Percentiles rank a stretch among this genome's conserved stretches.
phyloP scores from a whole-genome alignment of 2,329 filamentous ascomycete genomes.

The Beauveria sp. region DNA sequence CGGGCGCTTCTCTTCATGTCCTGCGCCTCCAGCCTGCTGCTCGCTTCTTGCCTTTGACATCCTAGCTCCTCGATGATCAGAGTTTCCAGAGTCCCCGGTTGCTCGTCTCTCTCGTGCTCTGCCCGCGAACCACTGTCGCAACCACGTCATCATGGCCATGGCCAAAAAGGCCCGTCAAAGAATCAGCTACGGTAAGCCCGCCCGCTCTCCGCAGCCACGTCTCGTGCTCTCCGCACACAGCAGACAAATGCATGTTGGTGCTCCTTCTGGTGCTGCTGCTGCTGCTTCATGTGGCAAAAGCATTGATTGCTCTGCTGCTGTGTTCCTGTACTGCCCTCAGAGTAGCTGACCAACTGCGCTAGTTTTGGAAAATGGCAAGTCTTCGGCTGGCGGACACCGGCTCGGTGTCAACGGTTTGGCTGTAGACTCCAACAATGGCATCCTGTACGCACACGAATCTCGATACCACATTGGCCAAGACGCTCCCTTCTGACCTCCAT shows the following conservation, averaged over 20 bases:
- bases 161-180: slow-evolving; percentile 62
- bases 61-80: not conserved
- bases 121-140: not conserved
- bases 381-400: slow-evolving; percentile 69
- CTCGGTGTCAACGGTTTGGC: slow-evolving; percentile 92
- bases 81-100: not conserved
- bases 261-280: not conserved
- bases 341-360: slow-evolving; percentile 13
- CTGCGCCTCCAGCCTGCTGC: not conserved
- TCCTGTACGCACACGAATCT: slow-evolving; percentile 57
- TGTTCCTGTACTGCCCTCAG: not conserved
- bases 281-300: not conserved
- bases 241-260: not conserved
- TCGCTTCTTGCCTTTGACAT: not conserved
- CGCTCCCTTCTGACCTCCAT: slow-evolving; percentile 4
- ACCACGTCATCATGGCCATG: slow-evolving; percentile 32
- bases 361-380: slow-evolving; percentile 54
- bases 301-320: not conserved
- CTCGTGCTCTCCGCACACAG: slow-evolving; percentile 12
- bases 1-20: slow-evolving; percentile 1
- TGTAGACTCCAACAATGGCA: slow-evolving; percentile 72
- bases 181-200: slow-evolving; percentile 56
- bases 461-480: slow-evolving; percentile 14
- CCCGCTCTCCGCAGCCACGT: not conserved
- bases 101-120: not conserved